A percentile compares a stretch with the other conserved stretches of the same genome.
Conservation (phyloP, 306 rosid species). For the Cucurbita argyrosperma region DNA sequence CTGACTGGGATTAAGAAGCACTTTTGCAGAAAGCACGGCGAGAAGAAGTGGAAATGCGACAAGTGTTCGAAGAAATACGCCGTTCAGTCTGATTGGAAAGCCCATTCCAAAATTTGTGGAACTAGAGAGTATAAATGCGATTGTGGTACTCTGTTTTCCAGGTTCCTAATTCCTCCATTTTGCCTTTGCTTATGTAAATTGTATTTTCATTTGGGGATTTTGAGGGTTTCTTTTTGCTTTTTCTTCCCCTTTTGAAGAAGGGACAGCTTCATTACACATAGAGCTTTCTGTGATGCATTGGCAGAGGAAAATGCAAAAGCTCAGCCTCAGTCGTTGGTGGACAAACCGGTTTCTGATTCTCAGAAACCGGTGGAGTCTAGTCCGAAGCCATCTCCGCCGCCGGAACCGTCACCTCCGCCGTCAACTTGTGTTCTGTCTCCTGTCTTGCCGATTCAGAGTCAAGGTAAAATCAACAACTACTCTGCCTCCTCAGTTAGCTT, state of each 20-base stretch:
- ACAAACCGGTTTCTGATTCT: not conserved
- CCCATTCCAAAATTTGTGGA: constrained; percentile 81
- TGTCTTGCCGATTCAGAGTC: constrained; percentile 28
- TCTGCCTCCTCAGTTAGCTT: constrained; percentile 11
- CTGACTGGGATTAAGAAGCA: constrained; percentile 93
- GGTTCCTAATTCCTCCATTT: constrained; percentile 12
- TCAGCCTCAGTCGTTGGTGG: constrained; percentile 12
- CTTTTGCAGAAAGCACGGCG: constrained; percentile 84
- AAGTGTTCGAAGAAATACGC: constrained; percentile 82
- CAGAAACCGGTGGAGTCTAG: constrained; percentile 12
- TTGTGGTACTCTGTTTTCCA: constrained; percentile 80
- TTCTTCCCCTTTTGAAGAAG: constrained; percentile 34
- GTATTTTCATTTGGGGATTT: not conserved
- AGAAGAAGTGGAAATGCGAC: constrained; percentile 90
- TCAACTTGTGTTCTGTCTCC: constrained; percentile 24
- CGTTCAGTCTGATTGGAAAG: constrained; percentile 90
- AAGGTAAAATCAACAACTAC: constrained; percentile 31
- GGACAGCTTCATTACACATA: constrained; percentile 86
- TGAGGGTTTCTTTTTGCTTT: not conserved
- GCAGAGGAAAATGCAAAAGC: constrained; percentile 60
- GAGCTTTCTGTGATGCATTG: constrained; percentile 89
- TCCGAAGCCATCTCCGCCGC: constrained; percentile 21
- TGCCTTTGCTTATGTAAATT: too few species aligned
- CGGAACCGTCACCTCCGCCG: constrained; percentile 12
- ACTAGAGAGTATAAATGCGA: constrained; percentile 85